Conservation (phyloP, 352 stramenopile genomes). For the Phytophthora fragariae region DNA sequence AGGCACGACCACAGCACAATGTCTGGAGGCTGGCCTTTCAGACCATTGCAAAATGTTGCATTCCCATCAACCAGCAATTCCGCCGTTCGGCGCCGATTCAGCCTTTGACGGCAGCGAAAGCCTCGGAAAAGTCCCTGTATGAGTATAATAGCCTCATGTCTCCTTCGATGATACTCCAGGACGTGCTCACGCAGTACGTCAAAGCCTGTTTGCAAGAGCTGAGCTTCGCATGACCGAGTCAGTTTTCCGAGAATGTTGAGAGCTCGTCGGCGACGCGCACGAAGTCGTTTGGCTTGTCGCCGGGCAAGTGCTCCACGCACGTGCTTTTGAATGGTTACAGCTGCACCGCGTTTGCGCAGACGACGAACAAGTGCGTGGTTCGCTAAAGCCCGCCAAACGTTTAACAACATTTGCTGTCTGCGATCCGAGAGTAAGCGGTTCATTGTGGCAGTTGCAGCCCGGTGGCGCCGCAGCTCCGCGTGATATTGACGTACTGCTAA, state of each 20-base stretch:
- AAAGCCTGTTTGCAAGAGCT: slow-evolving; percentile 47
- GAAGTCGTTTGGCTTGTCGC: slow-evolving; percentile 42
- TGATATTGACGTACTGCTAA: slow-evolving; percentile 46
- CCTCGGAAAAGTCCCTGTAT: slow-evolving; percentile 66
- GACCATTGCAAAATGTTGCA: slow-evolving; percentile 17
- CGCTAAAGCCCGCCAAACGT: slow-evolving; percentile 49
- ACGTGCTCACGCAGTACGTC: slow-evolving; percentile 43
- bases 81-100: slow-evolving; percentile 45
- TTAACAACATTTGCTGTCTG: slow-evolving; percentile 34
- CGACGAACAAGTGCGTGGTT: slow-evolving; percentile 60
- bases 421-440: slow-evolving; percentile 53
- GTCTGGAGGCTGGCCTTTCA: slow-evolving; percentile 44
- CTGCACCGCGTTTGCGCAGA: slow-evolving; percentile 53
- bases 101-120: slow-evolving; percentile 45
- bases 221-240: slow-evolving; percentile 39
- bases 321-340: slow-evolving; percentile 60
- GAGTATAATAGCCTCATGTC: slow-evolving; percentile 9
- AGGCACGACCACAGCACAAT: slow-evolving; percentile 68
- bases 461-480: slow-evolving; percentile 50
- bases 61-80: slow-evolving; percentile 43
- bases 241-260: slow-evolving; percentile 44
- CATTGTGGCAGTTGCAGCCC: slow-evolving; percentile 60
- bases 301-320: slow-evolving; percentile 54
- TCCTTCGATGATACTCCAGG: slow-evolving; percentile 27
- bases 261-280: slow-evolving; percentile 45